phyloP scores from a whole-genome alignment of 2,329 filamentous ascomycete species.

The Neonectria coccinea region DNA sequence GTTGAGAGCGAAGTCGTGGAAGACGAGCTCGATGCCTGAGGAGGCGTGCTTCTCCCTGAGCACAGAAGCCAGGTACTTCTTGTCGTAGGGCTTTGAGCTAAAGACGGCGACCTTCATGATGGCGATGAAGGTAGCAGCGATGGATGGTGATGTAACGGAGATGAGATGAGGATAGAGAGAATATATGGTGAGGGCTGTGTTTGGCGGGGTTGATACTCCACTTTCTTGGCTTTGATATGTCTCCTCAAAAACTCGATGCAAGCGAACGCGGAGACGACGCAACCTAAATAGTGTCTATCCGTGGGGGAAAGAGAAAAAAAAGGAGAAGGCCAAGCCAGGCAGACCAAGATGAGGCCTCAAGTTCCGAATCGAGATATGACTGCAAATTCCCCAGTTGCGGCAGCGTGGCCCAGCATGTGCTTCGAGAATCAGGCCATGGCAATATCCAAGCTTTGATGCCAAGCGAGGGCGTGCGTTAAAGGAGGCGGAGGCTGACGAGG shows the following conservation, averaged over 20 bases:
- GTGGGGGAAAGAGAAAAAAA: not conserved
- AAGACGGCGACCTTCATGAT: constrained; percentile 72
- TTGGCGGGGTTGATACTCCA: constrained; percentile 42
- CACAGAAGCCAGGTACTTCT: constrained; percentile 62
- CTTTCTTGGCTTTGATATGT: constrained; percentile 29
- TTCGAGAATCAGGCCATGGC: constrained; percentile 43
- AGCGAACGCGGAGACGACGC: not conserved
- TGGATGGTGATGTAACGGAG: not conserved
- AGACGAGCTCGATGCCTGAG: constrained; percentile 61
- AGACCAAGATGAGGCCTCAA: constrained; percentile 15
- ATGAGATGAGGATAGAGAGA: not conserved
- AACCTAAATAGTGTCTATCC: constrained; percentile 20
- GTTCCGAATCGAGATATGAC: constrained; percentile 2
- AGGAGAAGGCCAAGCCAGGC: constrained; percentile 5
- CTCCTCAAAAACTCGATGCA: not conserved
- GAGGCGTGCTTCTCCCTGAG: constrained; percentile 50
- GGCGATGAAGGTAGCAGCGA: constrained; percentile 1
- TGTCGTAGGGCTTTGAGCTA: constrained; percentile 73
- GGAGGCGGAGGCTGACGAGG: constrained; percentile 29
- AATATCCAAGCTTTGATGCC: constrained; percentile 41
- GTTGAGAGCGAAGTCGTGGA: constrained; percentile 69
- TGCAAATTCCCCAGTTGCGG: constrained; percentile 28
- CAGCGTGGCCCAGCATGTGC: constrained; percentile 38
- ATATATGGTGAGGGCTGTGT: constrained; percentile 21
- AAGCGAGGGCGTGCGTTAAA: constrained; percentile 38